Evolutionary conservation across 2,329 filamentous ascomycete species (phyloP).

Genomic region (Purpureocillium takamizusanense): DNA sequence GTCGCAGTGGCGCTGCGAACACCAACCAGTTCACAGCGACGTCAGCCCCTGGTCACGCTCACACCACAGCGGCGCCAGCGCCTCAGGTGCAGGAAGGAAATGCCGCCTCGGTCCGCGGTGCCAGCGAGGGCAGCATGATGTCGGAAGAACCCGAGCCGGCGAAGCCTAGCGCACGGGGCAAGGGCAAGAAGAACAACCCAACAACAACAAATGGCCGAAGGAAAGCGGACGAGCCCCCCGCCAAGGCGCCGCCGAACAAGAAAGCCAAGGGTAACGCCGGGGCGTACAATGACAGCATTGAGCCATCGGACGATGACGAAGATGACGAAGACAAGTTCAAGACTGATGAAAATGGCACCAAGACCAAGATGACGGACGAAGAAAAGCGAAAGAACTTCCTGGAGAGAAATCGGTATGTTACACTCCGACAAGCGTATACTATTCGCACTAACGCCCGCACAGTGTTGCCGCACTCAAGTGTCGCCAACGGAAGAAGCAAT

Average conservation of each 20-base stretch:
- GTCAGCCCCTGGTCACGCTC: constrained; percentile 40
- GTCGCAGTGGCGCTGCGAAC: constrained; percentile 48
- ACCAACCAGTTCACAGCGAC: constrained; percentile 37
- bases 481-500: constrained; percentile 97
- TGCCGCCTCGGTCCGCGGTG: constrained; percentile 39
- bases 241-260: constrained; percentile 59
- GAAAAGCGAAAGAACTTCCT: constrained; percentile 98
- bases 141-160: constrained; percentile 65
- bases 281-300: constrained; percentile 17
- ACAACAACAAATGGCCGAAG: constrained; percentile 56
- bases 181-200: constrained; percentile 56
- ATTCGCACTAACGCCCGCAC: constrained; percentile 4
- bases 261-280: constrained; percentile 48
- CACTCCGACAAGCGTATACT: background rate
- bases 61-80: constrained; percentile 27
- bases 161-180: constrained; percentile 56
- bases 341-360: constrained; percentile 48
- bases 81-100: constrained; percentile 33
- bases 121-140: constrained; percentile 60
- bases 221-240: constrained; percentile 61
- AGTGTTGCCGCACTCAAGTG: constrained; percentile 96
- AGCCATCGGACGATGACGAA: constrained; percentile 42
- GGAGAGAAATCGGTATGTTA: constrained; percentile 79
- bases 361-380: constrained; percentile 89
- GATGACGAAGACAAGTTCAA: constrained; percentile 39